These are phyloP conservation scores for Lentinula detonsa DNA, from an alignment of 768 basidiomycete species.

Conservation along the genomic window DNA sequence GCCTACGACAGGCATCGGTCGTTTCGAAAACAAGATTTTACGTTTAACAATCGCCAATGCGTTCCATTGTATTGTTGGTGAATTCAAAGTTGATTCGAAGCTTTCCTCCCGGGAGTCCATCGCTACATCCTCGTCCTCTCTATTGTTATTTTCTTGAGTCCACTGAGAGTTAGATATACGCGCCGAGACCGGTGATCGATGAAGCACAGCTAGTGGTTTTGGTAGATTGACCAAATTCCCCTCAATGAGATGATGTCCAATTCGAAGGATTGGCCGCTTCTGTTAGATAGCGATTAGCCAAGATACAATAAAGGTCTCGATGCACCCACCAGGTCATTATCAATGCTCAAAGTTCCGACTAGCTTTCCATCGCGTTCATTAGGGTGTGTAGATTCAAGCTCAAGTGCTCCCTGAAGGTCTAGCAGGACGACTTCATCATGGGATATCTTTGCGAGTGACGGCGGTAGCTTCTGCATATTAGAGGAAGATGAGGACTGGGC, in stretches of 20 bases:
- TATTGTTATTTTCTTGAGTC: slow-evolving; percentile 14
- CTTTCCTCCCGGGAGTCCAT: slow-evolving; percentile 11
- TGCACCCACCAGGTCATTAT: slow-evolving; percentile 46
- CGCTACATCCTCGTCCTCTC: neutral
- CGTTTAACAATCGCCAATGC: slow-evolving; percentile 68
- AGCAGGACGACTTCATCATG: slow-evolving; percentile 77
- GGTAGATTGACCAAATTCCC: slow-evolving; percentile 72
- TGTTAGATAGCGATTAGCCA: slow-evolving; percentile 16
- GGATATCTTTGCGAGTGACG: slow-evolving; percentile 65
- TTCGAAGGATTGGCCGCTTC: slow-evolving; percentile 73
- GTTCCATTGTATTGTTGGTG: slow-evolving; percentile 38
- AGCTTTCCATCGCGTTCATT: slow-evolving; percentile 58
- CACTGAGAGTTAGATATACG: slow-evolving; percentile 2
- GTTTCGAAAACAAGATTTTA: slow-evolving; percentile 79
- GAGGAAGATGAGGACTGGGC: slow-evolving; percentile 24
- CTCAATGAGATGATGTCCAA: slow-evolving; percentile 89
- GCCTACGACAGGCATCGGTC: slow-evolving; percentile 68
- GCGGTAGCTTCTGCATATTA: slow-evolving; percentile 45
- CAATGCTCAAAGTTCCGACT: slow-evolving; percentile 73
- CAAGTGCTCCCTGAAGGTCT: slow-evolving; percentile 82
- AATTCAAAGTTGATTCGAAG: slow-evolving; percentile 3
- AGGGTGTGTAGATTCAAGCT: slow-evolving; percentile 50
- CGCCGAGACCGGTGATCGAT: slow-evolving; percentile 26
- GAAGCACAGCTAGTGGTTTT: slow-evolving; percentile 79
- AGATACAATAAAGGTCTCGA: too few relatives aligned